Base-by-base conservation (phyloP, 306 rosid genomes). In the Dalbergia cochinchinensis region DNA sequence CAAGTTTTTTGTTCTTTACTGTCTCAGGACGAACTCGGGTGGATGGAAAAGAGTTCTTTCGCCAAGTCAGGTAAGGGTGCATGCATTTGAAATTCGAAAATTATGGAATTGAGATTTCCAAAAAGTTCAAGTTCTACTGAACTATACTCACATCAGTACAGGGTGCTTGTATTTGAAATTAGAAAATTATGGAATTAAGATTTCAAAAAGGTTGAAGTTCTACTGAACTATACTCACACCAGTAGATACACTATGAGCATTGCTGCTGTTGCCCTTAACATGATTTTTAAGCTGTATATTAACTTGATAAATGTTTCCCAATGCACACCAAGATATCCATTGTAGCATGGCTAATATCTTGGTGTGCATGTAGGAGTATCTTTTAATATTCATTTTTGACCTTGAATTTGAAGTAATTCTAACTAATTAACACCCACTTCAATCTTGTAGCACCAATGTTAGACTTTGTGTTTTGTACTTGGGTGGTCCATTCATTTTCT, bases 31-130 rank as follows among this genome's bases (percentile, higher is more conserved):
- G 98, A 83, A 93, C 97, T 11, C 85, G 97, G 44, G 96, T 95
- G 66, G 98, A 93, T 68, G 99, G 98, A 60, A 95, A 95, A 81
- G 98, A 93, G 81, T 95, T 91, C 82, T 95, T 93, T 83, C 98
- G 96, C 86, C 98, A 95, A 87, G 99, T 93, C 85, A 95, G 99
- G 99, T 95, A 80, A 81, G 74, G 1, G 66, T 74, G 11, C 51
- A 83, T 31, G 18, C 59, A 18, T 73, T 79, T 70, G 48, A 18
- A 71, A 53, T 59, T n/a, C 6, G n/a, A 66, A 12, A 39, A 33
- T 37, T 26, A 48, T 8, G 18, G 20, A 74, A 83, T 22, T 5
- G 5, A 34, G 41, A 42, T 61, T 20, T 45, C 5, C 6, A 53
- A 20, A 78, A 60, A 13, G 31, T 18, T 62, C 44, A 48, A 31